Evolutionary conservation across 2,329 filamentous ascomycete species (phyloP), one percentile per base, ranked within the genome.

Genomic region (Diatrype stigma): DNA sequence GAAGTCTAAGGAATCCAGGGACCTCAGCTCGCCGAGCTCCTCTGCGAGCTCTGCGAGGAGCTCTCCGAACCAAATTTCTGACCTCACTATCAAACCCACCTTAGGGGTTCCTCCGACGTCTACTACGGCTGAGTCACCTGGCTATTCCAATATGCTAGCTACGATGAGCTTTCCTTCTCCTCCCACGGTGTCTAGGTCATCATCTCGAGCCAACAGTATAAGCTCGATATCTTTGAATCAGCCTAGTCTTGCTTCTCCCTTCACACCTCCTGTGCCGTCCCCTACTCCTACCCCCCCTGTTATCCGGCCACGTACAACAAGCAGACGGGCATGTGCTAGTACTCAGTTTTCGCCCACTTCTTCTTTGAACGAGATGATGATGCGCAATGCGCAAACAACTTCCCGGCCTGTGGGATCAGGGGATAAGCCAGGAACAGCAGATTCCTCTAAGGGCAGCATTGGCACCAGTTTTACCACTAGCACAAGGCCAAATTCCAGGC

Each of bases 81-180:
- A 52, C 12, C 51, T 58, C 21, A 22, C 49, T 4, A 35, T 57
- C n/a, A 51, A 50, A 12, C 22, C 51, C 8, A 48, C 37, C 22
- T 47, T 65, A 44, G 45, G 52, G 22, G 56, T 61, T 16, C 59
- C 63, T 14, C 46, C 53, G 17, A 50, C 57, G 32, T 12, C 28
- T 4, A 30, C 56, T 12, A 44, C 51, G 22, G 61, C 61, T 6
- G 63, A 66, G 35, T 66, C 63, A 17, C 63, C 61, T 14, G 63
- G 63, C 3, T 66, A 65, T 51, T 60, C 62, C 10, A 63, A 56
- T 11, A 63, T 66, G 63, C 51, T 66, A 47, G 61, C 61, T 30
- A 50, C 52, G 8, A 61, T 64, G 50, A 58, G 47, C 10, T 66
- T 66, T 38, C 63, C 63, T n/a, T 44, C 40, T 12, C 40, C 40